Conservation (phyloP, 306 rosid species). For the Rosa multiflora region DNA sequence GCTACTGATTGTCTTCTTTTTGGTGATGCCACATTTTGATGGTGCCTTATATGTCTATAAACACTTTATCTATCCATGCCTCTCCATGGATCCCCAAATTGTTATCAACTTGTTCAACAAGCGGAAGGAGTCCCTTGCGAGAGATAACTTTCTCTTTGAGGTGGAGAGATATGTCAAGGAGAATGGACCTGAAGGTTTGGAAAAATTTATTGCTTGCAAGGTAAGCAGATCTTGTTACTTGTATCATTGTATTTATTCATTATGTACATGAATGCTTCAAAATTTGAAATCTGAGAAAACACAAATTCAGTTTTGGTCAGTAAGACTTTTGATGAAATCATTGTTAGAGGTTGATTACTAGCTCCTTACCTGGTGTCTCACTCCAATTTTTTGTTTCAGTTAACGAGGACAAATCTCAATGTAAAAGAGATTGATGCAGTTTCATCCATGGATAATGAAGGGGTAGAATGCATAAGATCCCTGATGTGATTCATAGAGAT, state of each 20-base stretch:
- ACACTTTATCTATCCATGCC: constrained; percentile 22
- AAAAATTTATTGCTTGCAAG: constrained; percentile 48
- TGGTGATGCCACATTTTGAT: constrained; percentile 49
- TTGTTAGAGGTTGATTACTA: neutral
- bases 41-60: constrained; percentile 47
- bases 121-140: constrained; percentile 28
- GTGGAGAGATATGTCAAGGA: constrained; percentile 43
- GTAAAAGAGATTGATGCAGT: constrained; percentile 22
- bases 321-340: too few relatives aligned
- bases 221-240: constrained; percentile 19
- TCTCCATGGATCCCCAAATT: constrained; percentile 21
- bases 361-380: too few relatives aligned
- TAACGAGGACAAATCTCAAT: constrained; percentile 8
- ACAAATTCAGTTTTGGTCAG: neutral
- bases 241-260: neutral
- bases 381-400: constrained; percentile 13
- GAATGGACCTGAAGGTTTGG: constrained; percentile 51
- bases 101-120: constrained; percentile 22
- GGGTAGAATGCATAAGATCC: constrained; percentile 27
- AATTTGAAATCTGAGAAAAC: neutral
- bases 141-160: constrained; percentile 33
- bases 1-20: constrained; percentile 42
- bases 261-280: neutral
- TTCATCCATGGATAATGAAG: constrained; percentile 20
- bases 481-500: neutral